phyloP scores from a whole-genome alignment of 768 basidiomycete species.

The Mycena metata region DNA sequence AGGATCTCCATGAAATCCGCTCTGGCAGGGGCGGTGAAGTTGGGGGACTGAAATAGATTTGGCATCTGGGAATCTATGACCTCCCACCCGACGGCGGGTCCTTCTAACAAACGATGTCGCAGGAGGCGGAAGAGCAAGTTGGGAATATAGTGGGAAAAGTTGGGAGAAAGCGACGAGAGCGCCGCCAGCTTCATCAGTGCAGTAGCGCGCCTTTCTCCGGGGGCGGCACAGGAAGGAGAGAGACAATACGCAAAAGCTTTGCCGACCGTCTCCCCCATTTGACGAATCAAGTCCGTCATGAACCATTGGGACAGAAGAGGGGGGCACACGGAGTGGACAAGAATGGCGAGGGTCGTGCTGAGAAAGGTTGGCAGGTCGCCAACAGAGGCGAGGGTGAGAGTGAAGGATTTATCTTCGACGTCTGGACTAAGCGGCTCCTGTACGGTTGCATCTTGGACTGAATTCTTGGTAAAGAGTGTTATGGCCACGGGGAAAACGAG shows the following conservation, averaged over 20 bases:
- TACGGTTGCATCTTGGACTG: constrained; percentile 47
- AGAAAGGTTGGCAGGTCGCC: constrained; percentile 63
- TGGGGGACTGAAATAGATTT: constrained; percentile 40
- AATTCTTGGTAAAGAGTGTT: constrained; percentile 56
- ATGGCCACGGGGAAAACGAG: constrained; percentile 54
- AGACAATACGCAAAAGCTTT: constrained; percentile 60
- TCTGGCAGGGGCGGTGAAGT: constrained; percentile 43
- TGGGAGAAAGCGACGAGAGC: constrained; percentile 34
- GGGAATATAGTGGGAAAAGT: constrained; percentile 50
- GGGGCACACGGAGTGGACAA: constrained; percentile 57
- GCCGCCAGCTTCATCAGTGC: constrained; percentile 57
- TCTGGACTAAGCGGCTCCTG: constrained; percentile 51
- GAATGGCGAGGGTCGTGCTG: constrained; percentile 59
- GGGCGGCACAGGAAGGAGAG: constrained; percentile 53
- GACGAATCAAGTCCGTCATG: constrained; percentile 61
- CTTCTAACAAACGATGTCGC: constrained; percentile 60
- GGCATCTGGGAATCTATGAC: constrained; percentile 48
- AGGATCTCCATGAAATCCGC: constrained; percentile 54
- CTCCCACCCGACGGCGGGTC: constrained; percentile 55
- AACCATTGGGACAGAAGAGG: constrained; percentile 63
- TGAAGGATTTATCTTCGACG: constrained; percentile 49
- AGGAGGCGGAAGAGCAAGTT: constrained; percentile 56
- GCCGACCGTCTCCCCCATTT: constrained; percentile 54
- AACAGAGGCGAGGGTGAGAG: constrained; percentile 53
- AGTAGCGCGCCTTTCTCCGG: constrained; percentile 50